Conservation (phyloP, 441 rosid species). For the Aquilaria agallochum region DNA sequence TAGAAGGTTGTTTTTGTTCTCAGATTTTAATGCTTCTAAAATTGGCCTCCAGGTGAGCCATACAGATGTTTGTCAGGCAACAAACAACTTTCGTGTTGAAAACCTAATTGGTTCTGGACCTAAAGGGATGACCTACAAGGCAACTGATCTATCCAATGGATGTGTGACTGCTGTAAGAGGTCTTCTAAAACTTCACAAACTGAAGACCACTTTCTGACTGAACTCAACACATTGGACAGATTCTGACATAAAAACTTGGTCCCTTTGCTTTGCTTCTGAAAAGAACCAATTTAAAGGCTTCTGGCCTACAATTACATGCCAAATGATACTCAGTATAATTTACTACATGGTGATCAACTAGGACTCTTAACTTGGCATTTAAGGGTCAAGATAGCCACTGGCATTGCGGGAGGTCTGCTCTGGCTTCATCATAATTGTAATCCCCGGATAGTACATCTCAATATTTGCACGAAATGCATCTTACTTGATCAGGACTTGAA, state of each 20-base stretch:
- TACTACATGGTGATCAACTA: slow-evolving; percentile 2
- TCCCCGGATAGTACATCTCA: slow-evolving; percentile 13
- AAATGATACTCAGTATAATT: slow-evolving; percentile 14
- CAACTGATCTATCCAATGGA: no score
- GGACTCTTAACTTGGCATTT: no score
- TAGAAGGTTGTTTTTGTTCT: not conserved
- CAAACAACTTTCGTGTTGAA: slow-evolving; percentile 14
- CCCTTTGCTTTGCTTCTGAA: slow-evolving; percentile 2
- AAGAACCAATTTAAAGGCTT: slow-evolving; percentile 7
- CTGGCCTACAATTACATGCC: slow-evolving; percentile 18
- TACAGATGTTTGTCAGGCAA: slow-evolving; percentile 16
- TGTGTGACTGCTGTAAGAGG: no score
- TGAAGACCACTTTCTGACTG: no score
- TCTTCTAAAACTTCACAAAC: no score
- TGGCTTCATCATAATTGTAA: slow-evolving; percentile 20
- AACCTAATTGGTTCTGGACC: slow-evolving; percentile 20
- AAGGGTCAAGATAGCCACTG: not conserved
- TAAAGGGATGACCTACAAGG: slow-evolving; percentile 11
- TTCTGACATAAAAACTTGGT: slow-evolving; percentile 16
- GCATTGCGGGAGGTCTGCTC: slow-evolving; percentile 14
- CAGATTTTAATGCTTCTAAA: slow-evolving; percentile 17
- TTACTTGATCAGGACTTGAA: slow-evolving; percentile 8
- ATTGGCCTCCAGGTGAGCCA: slow-evolving; percentile 14
- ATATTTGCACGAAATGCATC: slow-evolving; percentile 11
- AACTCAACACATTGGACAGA: slow-evolving; percentile 7